Conservation (phyloP, 805 yeast species). For the Yarrowia bubula region DNA sequence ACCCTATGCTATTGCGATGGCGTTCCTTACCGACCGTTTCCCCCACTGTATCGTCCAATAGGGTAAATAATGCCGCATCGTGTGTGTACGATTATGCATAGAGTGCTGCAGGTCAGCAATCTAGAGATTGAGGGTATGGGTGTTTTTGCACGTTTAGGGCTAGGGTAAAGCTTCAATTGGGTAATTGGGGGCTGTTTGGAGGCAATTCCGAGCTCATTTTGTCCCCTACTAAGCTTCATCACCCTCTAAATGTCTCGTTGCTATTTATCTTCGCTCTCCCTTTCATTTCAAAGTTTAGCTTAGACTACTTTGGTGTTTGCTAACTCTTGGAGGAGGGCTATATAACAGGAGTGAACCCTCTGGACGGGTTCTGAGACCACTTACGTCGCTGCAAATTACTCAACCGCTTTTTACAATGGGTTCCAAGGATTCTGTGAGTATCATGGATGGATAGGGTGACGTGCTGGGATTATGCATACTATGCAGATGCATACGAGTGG, state of each 20-base stretch:
- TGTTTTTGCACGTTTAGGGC: no score
- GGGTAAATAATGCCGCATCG: constrained; percentile 7
- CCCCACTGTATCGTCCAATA: background rate
- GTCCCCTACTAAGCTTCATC: no score
- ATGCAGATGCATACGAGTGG: no score
- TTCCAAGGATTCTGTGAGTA: background rate
- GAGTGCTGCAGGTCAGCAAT: background rate
- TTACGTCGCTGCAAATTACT: background rate
- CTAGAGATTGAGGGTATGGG: background rate
- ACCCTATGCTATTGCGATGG: no score
- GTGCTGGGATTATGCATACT: no score
- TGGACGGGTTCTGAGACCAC: background rate
- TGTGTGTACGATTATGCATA: constrained; percentile 8
- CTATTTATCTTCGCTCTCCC: background rate
- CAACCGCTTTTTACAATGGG: background rate
- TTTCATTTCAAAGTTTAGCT: background rate
- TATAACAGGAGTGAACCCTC: background rate
- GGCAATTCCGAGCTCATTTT: no score
- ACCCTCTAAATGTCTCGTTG: background rate
- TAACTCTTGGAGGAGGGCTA: background rate
- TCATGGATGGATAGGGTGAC: background rate
- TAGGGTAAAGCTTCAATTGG: no score
- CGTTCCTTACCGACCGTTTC: no score
- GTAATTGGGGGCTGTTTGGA: background rate
- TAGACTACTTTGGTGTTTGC: background rate